Base-by-base conservation (phyloP, 2,329 filamentous ascomycete genomes). In the Aspergillus sp. region DNA sequence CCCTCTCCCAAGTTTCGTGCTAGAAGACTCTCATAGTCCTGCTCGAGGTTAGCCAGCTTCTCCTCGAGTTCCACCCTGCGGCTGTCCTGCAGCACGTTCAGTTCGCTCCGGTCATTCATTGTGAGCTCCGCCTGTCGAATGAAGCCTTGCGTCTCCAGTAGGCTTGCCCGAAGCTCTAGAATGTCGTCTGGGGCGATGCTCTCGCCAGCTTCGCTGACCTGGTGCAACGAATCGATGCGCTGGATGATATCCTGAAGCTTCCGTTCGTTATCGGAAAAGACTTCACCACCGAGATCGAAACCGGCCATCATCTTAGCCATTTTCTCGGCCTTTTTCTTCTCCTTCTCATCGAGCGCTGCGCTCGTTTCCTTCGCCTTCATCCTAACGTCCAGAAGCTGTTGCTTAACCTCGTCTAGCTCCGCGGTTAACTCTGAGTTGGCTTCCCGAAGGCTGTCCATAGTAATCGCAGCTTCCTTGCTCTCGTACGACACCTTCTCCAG, bases 291-390 rank as follows among this genome's bases (percentile, higher is more conserved):
- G 38, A 99, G 86, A 72, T 99, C 94, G 71, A 99, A 98, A 3
- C 94, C 93, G 62, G 95, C 95, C 94, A 99, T 97, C 95, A 99
- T 99, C 85, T 97, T 91, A 48, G 95, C 95, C 95, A 99, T 99
- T 80, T 96, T 95, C 81, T 99, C 95, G 0, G 93, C 92, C 85
- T 99, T 99, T 82, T 93, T 93, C 84, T 93, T 94, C 80, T 98
- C 96, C 84, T 99, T 99, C 80, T 98, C 95, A 70, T 98, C 94
- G 22, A 96, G 82, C 17, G 92, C 90, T 8, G 93, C 93, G 49
- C 87, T 93, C 1, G 91, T 94, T 80, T 98, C 95, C 81, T 95
- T 96, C 60, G 94, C 93, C 69, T 89, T 95, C 91, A 98, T 97
- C 82, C 94, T 94, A 51, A 95, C 93, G 76, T 98, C 93, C 19